A percentile compares a stretch with the other conserved stretches of the same genome.
Evolutionary conservation across 768 basidiomycete species (phyloP).

Genomic region (Termitomyces heimii): DNA sequence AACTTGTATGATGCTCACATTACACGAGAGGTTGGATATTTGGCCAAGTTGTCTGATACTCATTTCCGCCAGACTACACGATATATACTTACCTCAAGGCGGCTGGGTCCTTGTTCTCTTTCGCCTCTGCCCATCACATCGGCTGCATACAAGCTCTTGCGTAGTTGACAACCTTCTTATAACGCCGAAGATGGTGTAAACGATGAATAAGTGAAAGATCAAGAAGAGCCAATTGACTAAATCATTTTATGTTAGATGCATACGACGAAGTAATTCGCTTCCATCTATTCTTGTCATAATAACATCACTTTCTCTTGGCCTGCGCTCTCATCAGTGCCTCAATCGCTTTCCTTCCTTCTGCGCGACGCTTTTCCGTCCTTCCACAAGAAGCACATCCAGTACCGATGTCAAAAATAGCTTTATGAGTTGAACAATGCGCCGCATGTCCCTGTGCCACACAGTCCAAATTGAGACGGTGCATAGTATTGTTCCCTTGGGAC

Average conservation of each 20-base stretch:
- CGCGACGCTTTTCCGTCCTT: neutral
- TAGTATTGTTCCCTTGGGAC: conserved; percentile 1
- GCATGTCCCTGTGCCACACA: conserved; percentile 6
- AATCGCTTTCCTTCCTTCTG: conserved; percentile 2
- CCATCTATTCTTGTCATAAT: neutral
- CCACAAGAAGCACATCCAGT: neutral
- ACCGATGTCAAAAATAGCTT: neutral
- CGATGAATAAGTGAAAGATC: neutral
- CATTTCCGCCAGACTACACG: neutral
- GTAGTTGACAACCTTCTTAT: neutral
- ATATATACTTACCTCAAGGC: neutral
- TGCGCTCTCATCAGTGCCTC: conserved; percentile 3
- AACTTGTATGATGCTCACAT: neutral
- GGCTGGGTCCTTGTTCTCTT: neutral
- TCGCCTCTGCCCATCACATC: neutral
- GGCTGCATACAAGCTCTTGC: neutral
- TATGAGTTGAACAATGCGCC: neutral
- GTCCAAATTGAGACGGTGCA: conserved; percentile 1
- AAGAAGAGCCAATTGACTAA: neutral
- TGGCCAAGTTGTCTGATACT: neutral
- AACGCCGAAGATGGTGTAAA: neutral
- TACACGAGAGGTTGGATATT: neutral
- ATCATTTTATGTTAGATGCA: neutral
- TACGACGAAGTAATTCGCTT: neutral
- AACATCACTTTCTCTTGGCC: conserved; percentile 1